These are phyloP conservation scores for Parafenestella ontariensis DNA, from an alignment of 2,329 filamentous ascomycete species.

Conservation along the genomic window DNA sequence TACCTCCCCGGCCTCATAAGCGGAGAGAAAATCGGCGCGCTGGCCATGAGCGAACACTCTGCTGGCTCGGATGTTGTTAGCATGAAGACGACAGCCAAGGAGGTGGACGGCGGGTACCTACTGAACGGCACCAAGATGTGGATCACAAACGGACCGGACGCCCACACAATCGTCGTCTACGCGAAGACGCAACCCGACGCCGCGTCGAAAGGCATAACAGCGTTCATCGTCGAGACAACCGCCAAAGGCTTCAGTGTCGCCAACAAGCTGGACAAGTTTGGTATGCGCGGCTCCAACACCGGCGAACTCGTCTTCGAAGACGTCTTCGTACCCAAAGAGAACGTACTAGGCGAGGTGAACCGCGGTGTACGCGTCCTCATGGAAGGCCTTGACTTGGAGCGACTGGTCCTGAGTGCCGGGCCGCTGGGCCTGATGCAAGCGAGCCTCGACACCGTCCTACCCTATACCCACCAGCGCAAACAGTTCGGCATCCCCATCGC, in stretches of 20 bases:
- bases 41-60: conserved; percentile 94
- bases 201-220: conserved; percentile 89
- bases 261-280: conserved; percentile 94
- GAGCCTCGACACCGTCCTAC: conserved; percentile 81
- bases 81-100: conserved; percentile 86
- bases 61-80: conserved; percentile 93
- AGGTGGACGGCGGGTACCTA: conserved; percentile 82
- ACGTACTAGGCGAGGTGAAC: conserved; percentile 81
- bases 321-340: conserved; percentile 85
- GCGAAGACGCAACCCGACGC: conserved; percentile 86
- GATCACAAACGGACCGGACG: conserved; percentile 97
- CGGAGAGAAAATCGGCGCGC: conserved; percentile 80
- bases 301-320: conserved; percentile 91
- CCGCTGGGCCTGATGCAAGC: conserved; percentile 96
- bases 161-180: conserved; percentile 93
- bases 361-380: conserved; percentile 89
- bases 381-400: conserved; percentile 94
- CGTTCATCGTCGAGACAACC: conserved; percentile 82
- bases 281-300: conserved; percentile 96
- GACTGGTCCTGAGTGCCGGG: conserved; percentile 88
- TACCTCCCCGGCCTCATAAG: conserved; percentile 83
- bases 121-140: conserved; percentile 97
- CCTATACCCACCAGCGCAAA: conserved; percentile 86
- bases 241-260: conserved; percentile 81
- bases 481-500: conserved; percentile 90